Evolutionary conservation across 306 rosid genomes (phyloP), one percentile per base, ranked within the genome.

Genomic region (Carpinus fangiana): DNA sequence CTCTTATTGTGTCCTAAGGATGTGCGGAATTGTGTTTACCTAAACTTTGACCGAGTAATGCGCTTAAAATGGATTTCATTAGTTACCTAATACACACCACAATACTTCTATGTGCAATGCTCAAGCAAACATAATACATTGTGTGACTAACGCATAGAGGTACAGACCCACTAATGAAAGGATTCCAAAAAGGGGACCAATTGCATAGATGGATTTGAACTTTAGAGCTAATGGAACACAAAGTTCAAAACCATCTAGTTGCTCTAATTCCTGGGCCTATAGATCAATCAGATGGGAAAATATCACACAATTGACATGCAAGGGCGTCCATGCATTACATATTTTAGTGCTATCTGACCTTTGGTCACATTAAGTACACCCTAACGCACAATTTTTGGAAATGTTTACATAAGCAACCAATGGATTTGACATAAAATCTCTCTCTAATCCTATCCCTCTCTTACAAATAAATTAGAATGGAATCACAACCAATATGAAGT

Each of bases 201-300:
- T 61, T 61, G 4, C 11, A 59, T 5, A 2, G 34, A 23, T 21
- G 31, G 31, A 23, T 21, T 59, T 59, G 4, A 8, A 10, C 65
- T 21, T 23, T 23, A 59, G 65, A 59, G 6, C 31, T 59, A 3
- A 57, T 57, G 13, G 26, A 21, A 57, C 53, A 23, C 47, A 67
- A 57, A 57, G 65, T 26, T 59, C 65, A 59, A 59, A 59, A 73
- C 34, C 73, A 70, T 73, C 66, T 18, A 60, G 70, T 17, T 76
- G 70, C 56, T 71, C 31, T 38, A 62, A 65, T 52, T 78, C 53
- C 72, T 51, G 43, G 56, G 72, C 57, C 70, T 64, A 75, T 60
- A 34, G 78, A 66, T 26, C 54, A 51, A 23, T 67, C 7, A n/a
- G 47, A 21, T 55, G 53, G 18, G 12, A 14, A 64, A 70, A 67